Evolutionary conservation across 2,329 filamentous ascomycete genomes (phyloP).

Genomic region (Pleomassaria siparia): DNA sequence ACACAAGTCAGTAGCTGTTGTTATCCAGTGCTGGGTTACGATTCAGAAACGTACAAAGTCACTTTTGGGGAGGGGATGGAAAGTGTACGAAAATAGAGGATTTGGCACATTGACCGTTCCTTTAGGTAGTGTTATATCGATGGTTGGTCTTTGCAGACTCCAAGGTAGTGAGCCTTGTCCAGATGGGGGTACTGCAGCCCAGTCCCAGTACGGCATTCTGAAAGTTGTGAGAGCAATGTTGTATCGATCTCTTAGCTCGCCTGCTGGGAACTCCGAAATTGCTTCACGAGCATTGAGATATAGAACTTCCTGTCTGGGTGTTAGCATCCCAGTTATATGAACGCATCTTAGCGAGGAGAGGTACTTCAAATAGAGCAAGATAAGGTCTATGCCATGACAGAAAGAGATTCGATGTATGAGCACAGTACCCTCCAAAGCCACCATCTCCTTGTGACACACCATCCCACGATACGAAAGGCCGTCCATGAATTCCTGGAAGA

Average conservation of each 20-base stretch:
- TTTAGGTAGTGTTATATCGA: conserved; percentile 27
- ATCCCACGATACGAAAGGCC: conserved; percentile 64
- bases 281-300: conserved; percentile 41
- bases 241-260: conserved; percentile 40
- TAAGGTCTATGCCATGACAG: conserved; percentile 83
- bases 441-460: conserved; percentile 51
- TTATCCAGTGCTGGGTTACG: background rate
- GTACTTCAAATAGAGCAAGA: conserved; percentile 61
- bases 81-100: conserved; percentile 47
- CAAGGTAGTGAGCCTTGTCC: conserved; percentile 39
- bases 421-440: conserved; percentile 69
- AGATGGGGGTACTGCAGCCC: conserved; percentile 41
- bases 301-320: conserved; percentile 38
- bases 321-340: conserved; percentile 12
- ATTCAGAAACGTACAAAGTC: conserved; percentile 46
- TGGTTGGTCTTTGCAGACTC: conserved; percentile 39
- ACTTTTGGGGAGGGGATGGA: conserved; percentile 53
- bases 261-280: conserved; percentile 43
- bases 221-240: conserved; percentile 38
- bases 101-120: conserved; percentile 42
- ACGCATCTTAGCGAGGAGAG: background rate
- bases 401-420: conserved; percentile 75
- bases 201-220: conserved; percentile 51
- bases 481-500: conserved; percentile 73
- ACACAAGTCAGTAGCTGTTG: background rate